Conservation (phyloP, 371 early-diverging fungal species). For the Actinomortierella wolfii region DNA sequence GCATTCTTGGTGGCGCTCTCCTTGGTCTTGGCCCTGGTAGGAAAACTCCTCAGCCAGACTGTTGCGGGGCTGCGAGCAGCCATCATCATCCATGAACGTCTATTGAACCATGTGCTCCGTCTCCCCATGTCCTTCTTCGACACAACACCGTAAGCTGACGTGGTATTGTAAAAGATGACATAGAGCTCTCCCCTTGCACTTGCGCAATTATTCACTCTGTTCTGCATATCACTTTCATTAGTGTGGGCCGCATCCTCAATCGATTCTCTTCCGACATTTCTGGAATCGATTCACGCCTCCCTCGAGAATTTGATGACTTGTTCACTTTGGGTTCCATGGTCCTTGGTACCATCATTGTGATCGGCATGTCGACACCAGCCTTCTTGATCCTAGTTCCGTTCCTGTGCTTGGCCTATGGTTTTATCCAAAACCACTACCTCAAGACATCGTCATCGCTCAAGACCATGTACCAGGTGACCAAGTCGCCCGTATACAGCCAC, state of each 20-base stretch:
- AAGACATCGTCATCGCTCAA: constrained; percentile 60
- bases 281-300: constrained; percentile 4
- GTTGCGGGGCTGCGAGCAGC: constrained; percentile 9
- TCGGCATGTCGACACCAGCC: constrained; percentile 9
- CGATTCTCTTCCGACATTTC: constrained; percentile 11
- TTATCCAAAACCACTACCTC: constrained; percentile 50
- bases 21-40: constrained; percentile 1
- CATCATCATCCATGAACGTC: not conserved
- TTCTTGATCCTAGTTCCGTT: constrained; percentile 17
- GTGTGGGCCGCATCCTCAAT: constrained; percentile 13
- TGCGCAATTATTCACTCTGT: not conserved
- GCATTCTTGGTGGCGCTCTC: constrained; percentile 68
- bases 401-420: constrained; percentile 6
- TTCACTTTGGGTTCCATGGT: constrained; percentile 28
- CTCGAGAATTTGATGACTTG: constrained; percentile 16
- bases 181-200: not conserved
- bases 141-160: constrained; percentile 9
- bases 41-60: constrained; percentile 1
- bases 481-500: constrained; percentile 69
- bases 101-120: constrained; percentile 5
- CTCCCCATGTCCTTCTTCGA: constrained; percentile 17
- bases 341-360: constrained; percentile 5
- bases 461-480: constrained; percentile 65
- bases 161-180: not conserved
- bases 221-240: not conserved